Conservation (phyloP, 805 yeast genomes). For the Candida sphagnicola region DNA sequence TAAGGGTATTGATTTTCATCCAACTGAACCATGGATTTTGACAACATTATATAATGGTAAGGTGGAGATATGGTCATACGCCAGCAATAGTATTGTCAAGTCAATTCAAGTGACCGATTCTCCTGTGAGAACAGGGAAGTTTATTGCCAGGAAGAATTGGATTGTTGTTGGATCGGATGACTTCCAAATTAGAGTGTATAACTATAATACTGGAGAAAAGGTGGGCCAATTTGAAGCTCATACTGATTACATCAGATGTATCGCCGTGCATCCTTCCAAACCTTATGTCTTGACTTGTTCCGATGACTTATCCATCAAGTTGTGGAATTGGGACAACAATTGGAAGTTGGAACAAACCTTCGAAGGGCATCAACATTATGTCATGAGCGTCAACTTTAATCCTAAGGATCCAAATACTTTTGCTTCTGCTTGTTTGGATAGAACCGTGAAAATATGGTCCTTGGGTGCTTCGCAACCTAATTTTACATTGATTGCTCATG, state of each 20-base stretch:
- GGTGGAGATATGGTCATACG: conserved; percentile 92
- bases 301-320: conserved; percentile 86
- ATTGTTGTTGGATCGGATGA: conserved; percentile 95
- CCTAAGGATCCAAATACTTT: conserved; percentile 97
- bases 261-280: conserved; percentile 92
- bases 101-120: conserved; percentile 92
- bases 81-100: conserved; percentile 77
- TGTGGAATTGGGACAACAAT: conserved; percentile 96
- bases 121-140: conserved; percentile 94
- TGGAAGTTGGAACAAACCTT: conserved; percentile 90
- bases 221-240: conserved; percentile 96
- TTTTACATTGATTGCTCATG: conserved; percentile 88
- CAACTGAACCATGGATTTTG: conserved; percentile 94
- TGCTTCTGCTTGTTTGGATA: conserved; percentile 95
- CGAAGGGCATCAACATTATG: conserved; percentile 94
- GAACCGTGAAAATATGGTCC: conserved; percentile 96
- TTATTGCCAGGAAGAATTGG: conserved; percentile 96
- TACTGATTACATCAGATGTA: conserved; percentile 90
- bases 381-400: conserved; percentile 91
- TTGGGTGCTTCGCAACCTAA: conserved; percentile 84
- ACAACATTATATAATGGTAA: conserved; percentile 88
- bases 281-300: conserved; percentile 85
- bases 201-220: conserved; percentile 93
- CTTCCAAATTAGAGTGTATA: conserved; percentile 88
- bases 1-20: conserved; percentile 97